Base-by-base conservation (phyloP, 225 moss, liverwort and hornwort species). In the Thuidium tamariscinum region DNA sequence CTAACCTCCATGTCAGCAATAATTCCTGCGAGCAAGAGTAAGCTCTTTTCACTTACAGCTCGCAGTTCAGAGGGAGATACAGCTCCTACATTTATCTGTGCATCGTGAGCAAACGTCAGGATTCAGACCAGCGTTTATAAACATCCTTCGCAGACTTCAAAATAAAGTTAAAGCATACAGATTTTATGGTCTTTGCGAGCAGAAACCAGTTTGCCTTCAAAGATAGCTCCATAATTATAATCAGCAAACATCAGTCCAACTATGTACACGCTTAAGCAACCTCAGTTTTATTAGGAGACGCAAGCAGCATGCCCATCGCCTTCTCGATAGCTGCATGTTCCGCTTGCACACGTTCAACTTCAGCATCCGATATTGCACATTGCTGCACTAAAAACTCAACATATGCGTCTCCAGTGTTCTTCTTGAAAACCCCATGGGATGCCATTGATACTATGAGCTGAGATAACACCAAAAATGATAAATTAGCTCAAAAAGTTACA, bases 371-470 rank as follows among this genome's bases (percentile, higher is more conserved):
- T 88, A 98, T 95, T 64, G 98, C 96, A 90, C 95, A 98, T 82
- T 98, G 98, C 85, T 95, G 93, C 85, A 96, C 96, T 89, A 98
- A 89, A 83, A 98, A 98, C 84, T 98, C 98, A 84, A 98, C 89
- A 77, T 90, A 96, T 49, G 89, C 88, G 89, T 96, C 96, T 88
- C 96, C 93, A 84, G 82, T 96, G n/a, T 98, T 92, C 72, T 87
- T 88, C 86, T 95, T 95, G 83, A 91, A 92, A 91, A 86, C 65
- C 41, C 93, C 85, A 90, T 93, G 80, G 89, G 95, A 86, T 88
- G 95, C 98, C 95, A 98, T 97, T 29, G 95, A 87, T 74, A 98
- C 93, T 89, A 94, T 89, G 81, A 98, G 91, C 98, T 98, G 95
- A 82, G 90, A 85, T 44, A 86, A 63, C 84, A 91, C 73, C 83